Base-by-base conservation (phyloP, 352 stramenopile species). In the Phytophthora pini region DNA sequence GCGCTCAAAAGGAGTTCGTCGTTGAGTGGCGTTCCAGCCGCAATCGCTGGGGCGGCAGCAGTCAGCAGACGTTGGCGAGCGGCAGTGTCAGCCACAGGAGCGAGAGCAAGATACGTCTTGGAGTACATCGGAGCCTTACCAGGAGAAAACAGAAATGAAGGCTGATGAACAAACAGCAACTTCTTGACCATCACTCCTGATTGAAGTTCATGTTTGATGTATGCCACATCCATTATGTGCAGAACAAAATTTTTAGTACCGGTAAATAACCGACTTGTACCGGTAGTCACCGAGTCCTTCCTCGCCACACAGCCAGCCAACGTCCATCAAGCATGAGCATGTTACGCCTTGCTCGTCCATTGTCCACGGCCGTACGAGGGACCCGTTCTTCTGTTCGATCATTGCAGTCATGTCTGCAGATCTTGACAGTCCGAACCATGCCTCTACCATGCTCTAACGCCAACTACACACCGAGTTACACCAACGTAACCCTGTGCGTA, bases 101-200 rank as follows among this genome's bases (percentile, higher is more conserved):
- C 46, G 9, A 53, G n/a, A n/a, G 46, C 46, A 26, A 52, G 46
- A 27, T 52, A 52, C 27, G 46, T 52, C 46, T 53, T 53, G 46
- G 46, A 41, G 27, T 53, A 53, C 27, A 41, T 53, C 46, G 15
- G 26, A n/a, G 9, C 27, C 8, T 31, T 31, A 31, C 6, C 3
- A 7, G 8, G 27, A 31, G 27, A 31, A 31, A 31, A 7, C 27
- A 31, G 27, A 0, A 31, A 31, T 31, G 27, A 31, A 31, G 27
- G 27, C 27, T 31, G 27, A 31, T 5, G 27, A 31, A 31, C 27
- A 31, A 31, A 31, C 3, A 31, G 27, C 27, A 31, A 31, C 27
- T 31, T 31, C 8, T 7, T 31, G 27, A 31, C 27, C 27, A 31
- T 31, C 27, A 31, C 27, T 31, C 27, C 17, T 31, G 27, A 0